Evolutionary conservation across 2,329 filamentous ascomycete species (phyloP).

Genomic region (Cladophialophora bantiana): DNA sequence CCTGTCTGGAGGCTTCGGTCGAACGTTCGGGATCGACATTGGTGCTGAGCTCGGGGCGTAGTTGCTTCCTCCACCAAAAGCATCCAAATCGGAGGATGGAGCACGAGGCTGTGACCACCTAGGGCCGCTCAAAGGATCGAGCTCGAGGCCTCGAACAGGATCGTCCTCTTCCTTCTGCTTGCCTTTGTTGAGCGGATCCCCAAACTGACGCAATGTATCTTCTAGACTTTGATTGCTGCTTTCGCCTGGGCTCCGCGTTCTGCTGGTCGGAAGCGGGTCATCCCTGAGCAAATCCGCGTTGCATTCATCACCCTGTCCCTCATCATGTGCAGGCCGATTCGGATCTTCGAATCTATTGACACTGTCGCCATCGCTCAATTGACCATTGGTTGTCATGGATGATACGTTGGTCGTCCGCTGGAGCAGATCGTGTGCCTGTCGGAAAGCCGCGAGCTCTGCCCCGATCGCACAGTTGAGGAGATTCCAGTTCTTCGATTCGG

Average conservation of each 20-base stretch:
- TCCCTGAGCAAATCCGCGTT: slow-evolving; percentile 26
- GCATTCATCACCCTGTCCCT: slow-evolving; percentile 20
- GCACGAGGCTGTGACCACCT: neutral
- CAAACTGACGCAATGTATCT: slow-evolving; percentile 37
- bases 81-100: neutral
- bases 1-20: slow-evolving; percentile 11
- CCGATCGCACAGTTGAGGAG: slow-evolving; percentile 68
- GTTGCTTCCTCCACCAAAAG: neutral
- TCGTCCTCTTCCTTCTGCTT: slow-evolving; percentile 17
- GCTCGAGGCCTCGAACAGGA: neutral
- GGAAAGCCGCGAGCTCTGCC: slow-evolving; percentile 65
- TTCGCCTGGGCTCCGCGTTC: slow-evolving; percentile 23
- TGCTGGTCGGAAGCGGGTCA: slow-evolving; percentile 7
- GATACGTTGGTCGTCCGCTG: slow-evolving; percentile 4
- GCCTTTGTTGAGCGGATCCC: slow-evolving; percentile 18
- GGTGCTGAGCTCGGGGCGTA: slow-evolving; percentile 5
- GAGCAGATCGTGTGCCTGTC: slow-evolving; percentile 49
- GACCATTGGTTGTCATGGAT: slow-evolving; percentile 2
- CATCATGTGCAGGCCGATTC: slow-evolving; percentile 19
- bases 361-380: neutral
- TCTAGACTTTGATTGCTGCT: slow-evolving; percentile 40
- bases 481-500: slow-evolving; percentile 65
- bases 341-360: slow-evolving; percentile 11
- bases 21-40: slow-evolving; percentile 3
- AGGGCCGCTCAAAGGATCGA: neutral